Evolutionary conservation across 2,329 filamentous ascomycete species (phyloP), one percentile per base, ranked within the genome.

Genomic region (Trichoderma harzianum): DNA sequence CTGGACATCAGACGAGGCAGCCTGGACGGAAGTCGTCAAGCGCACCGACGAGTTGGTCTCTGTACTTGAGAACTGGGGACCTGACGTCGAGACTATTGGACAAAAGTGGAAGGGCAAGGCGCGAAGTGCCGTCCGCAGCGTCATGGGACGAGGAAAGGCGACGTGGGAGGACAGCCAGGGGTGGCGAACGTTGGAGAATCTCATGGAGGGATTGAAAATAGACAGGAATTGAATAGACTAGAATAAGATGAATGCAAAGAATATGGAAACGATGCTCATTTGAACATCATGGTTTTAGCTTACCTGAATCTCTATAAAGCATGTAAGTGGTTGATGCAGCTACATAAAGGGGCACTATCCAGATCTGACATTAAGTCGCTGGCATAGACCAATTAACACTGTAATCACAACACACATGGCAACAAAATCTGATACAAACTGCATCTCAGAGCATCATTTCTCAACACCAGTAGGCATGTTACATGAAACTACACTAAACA

Each of bases 51-150:
- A 93, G 78, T 82, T 98, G 55, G 93, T 96, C 1, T 91, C 93
- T 74, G 89, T 92, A 66, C 93, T 98, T 81, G 93, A 96, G 82
- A 94, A 91, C 79, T 90, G 94, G 76, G 93, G 93, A 0, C 83
- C 85, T 0, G 86, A 88, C 74, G 86, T 90, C 24, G 89, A 90
- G 74, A 78, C 89, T 34, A 90, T 98, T 3, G 93, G 93, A 2
- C 88, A 87, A 72, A 91, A 91, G 77, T 99, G 96, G 96, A 92
- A 89, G 80, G 93, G 93, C 74, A 98, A 97, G 87, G 93, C 93
- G 0, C 87, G 93, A 76, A 97, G 90, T 79, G 95, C 95, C 12
- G 86, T 97, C 3, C 86, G 94, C 69, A 94, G 93, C 66, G 91
- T 98, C 7, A 87, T 97, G 86, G 92, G 94, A 0, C 92, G 92